Conservation (phyloP, 345 rosid species). For the Erucastrum elatum region DNA sequence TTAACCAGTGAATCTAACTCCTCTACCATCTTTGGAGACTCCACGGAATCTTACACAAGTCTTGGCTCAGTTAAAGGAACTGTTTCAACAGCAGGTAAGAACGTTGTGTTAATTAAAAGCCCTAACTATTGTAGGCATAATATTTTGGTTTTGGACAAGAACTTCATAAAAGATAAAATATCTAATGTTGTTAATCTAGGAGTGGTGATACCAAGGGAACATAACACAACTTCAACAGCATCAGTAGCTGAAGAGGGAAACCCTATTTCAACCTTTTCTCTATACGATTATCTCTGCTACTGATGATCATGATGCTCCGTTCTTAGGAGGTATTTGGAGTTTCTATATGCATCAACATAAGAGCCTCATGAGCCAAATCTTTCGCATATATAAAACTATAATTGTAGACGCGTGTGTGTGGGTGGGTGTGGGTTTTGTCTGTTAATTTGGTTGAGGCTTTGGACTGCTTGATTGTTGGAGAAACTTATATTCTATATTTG, state of each 20-base stretch:
- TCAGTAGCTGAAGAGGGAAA: conserved; percentile 28
- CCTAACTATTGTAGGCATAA: conserved; percentile 6
- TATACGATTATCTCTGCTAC: conserved; percentile 32
- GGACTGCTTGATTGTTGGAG: conserved; percentile 12
- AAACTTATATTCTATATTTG: not conserved
- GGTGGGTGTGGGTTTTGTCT: conserved; percentile 6
- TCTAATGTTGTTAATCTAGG: conserved; percentile 17
- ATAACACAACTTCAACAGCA: conserved; percentile 27
- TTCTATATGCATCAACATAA: conserved; percentile 17
- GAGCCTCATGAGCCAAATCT: conserved; percentile 3
- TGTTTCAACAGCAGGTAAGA: conserved; percentile 16
- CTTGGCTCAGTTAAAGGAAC: conserved; percentile 22
- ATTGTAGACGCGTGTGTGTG: conserved; percentile 8
- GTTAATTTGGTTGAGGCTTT: conserved; percentile 16
- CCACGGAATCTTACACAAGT: conserved; percentile 33
- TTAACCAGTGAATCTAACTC: conserved; percentile 33
- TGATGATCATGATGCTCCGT: conserved; percentile 25
- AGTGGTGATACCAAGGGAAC: conserved; percentile 23
- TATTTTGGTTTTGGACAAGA: not conserved
- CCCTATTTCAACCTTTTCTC: conserved; percentile 29
- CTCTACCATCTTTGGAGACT: conserved; percentile 28
- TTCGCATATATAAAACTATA: not conserved
- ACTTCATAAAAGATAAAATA: not conserved
- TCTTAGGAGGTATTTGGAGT: conserved; percentile 16
- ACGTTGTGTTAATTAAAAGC: conserved; percentile 7